These are phyloP conservation scores for Termitomyces eurrhizus DNA, from an alignment of 768 basidiomycete genomes.

Conservation along the genomic window DNA sequence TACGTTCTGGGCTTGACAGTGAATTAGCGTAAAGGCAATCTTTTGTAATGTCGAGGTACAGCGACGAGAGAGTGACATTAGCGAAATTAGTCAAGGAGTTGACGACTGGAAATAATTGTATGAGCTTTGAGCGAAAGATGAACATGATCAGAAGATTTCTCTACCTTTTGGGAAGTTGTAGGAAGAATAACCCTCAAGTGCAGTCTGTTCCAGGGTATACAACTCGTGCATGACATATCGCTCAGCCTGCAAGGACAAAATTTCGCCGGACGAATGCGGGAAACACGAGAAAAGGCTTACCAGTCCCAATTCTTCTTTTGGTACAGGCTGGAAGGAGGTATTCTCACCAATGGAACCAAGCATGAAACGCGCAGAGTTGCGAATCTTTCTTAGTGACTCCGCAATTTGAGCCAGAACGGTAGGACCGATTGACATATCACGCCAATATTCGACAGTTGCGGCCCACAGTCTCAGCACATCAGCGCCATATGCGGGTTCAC, in stretches of 20 bases:
- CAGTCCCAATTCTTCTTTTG: conserved; percentile 52
- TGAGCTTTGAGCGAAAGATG: not conserved
- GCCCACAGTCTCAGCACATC: conserved; percentile 90
- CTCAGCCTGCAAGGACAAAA: conserved; percentile 53
- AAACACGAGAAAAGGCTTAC: conserved; percentile 36
- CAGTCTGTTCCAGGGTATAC: conserved; percentile 62
- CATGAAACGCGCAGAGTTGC: conserved; percentile 84
- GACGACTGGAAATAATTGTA: conserved; percentile 47
- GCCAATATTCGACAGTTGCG: conserved; percentile 85
- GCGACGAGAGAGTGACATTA: conserved; percentile 79
- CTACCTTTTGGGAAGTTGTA: conserved; percentile 85
- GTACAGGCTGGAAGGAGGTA: conserved; percentile 31
- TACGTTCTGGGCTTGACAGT: conserved; percentile 46
- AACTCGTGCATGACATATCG: conserved; percentile 85
- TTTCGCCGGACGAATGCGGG: not conserved
- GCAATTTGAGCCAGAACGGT: conserved; percentile 70
- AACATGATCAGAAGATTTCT: conserved; percentile 5
- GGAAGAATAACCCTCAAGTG: conserved; percentile 61
- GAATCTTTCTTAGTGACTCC: conserved; percentile 76
- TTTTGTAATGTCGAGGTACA: conserved; percentile 92
- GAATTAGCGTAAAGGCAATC: conserved; percentile 82
- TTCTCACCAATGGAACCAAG: conserved; percentile 68
- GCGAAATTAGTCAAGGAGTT: conserved; percentile 71
- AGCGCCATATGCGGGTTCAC: conserved; percentile 76
- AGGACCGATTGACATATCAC: conserved; percentile 83